phyloP scores from a whole-genome alignment of 345 rosid genomes.

The Pseudoturritis turrita region DNA sequence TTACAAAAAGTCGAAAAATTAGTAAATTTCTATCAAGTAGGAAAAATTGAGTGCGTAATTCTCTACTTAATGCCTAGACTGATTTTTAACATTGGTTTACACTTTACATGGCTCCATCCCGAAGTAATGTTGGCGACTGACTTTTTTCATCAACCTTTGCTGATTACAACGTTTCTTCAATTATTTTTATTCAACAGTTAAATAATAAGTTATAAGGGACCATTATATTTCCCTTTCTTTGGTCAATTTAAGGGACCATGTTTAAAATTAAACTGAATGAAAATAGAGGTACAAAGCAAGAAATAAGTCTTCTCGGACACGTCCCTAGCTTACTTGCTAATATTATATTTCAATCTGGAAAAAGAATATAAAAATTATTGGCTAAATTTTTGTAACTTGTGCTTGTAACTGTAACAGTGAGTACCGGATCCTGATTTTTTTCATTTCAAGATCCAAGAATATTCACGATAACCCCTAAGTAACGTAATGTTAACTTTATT shows the following conservation, averaged over 20 bases:
- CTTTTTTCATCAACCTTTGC: background rate
- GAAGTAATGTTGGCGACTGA: background rate
- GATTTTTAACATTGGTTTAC: background rate
- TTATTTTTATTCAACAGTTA: background rate
- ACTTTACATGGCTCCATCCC: background rate
- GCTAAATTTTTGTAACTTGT: background rate
- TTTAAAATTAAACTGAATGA: background rate
- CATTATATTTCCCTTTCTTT: background rate
- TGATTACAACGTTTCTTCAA: background rate
- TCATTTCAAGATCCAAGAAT: conserved; percentile 28
- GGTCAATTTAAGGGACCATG: background rate
- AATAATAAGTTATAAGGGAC: background rate
- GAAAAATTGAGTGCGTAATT: background rate
- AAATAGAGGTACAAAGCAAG: background rate
- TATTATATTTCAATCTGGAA: background rate
- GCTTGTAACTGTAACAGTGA: background rate
- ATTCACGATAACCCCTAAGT: conserved; percentile 7
- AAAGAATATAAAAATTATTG: background rate
- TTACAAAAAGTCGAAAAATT: background rate
- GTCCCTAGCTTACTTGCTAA: background rate
- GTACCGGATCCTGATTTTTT: conserved; percentile 2
- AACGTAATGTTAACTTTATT: conserved; percentile 11
- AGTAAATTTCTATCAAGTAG: background rate
- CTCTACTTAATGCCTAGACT: too few species aligned
- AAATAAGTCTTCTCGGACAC: background rate